Percentiles rank a stretch among this genome's conserved stretches.
phyloP scores from a whole-genome alignment of 441 rosid species.

The Adansonia grandidieri region DNA sequence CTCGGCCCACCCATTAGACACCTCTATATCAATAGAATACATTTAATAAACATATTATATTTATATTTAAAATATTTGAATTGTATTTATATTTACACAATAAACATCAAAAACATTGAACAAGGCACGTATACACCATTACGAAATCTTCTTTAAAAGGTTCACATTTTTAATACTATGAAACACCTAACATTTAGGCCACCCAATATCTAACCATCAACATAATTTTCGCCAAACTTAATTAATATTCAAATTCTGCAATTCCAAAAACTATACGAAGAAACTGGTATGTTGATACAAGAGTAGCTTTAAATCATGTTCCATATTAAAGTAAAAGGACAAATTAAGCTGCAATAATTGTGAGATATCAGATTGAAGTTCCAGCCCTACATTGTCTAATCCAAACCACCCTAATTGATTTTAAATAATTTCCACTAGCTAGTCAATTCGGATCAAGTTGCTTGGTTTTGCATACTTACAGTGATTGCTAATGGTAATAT shows the following conservation, averaged over 20 bases:
- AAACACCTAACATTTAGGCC: background rate
- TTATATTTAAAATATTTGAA: too few species aligned
- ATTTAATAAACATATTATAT: too few species aligned
- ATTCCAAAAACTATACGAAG: background rate
- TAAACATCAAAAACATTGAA: too few species aligned
- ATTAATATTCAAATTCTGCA: background rate
- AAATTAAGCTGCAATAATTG: background rate
- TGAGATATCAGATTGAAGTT: background rate
- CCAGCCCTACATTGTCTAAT: slow-evolving; percentile 24
- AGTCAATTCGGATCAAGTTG: background rate
- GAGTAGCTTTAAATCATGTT: background rate
- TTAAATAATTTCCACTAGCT: background rate
- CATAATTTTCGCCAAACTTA: background rate
- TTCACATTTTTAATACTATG: too few species aligned
- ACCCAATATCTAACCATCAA: background rate
- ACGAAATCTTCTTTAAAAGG: too few species aligned
- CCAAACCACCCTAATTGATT: slow-evolving; percentile 5
- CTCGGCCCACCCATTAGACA: too few species aligned
- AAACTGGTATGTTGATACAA: background rate
- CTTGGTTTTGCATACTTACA: background rate
- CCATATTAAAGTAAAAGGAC: slow-evolving; percentile 1
- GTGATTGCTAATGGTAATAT: background rate
- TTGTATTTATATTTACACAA: too few species aligned
- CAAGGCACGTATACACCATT: too few species aligned
- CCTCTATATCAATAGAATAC: too few species aligned